Conservation (phyloP, 2,329 filamentous ascomycete genomes). For the Sporothrix schenckii region DNA sequence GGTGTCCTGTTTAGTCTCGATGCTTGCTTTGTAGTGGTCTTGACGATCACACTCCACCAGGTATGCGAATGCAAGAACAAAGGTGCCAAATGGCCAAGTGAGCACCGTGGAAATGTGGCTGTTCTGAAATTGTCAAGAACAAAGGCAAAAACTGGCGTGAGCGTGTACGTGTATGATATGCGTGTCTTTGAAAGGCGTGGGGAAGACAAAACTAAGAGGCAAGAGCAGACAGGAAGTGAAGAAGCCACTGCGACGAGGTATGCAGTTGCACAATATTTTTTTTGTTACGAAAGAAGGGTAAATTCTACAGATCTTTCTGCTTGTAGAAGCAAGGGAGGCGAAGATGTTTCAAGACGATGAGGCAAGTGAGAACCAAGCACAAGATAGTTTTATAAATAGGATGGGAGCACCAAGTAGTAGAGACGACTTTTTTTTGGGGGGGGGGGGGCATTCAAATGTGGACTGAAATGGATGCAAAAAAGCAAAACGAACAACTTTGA, state of each 20-base stretch:
- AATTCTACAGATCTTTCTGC: not conserved
- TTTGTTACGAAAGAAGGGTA: not conserved
- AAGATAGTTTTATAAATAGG: constrained; percentile 1
- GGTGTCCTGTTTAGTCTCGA: not conserved
- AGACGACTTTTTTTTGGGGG: not conserved
- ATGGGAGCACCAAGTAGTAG: not conserved
- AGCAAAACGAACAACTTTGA: not conserved
- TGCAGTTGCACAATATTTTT: not conserved
- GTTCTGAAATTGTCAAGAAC: not conserved
- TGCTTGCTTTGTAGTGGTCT: not conserved
- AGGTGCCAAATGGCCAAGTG: not conserved
- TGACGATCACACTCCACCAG: not conserved
- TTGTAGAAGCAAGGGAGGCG: constrained; percentile 13
- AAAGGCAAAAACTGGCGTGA: constrained; percentile 5
- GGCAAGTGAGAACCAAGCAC: constrained; percentile 14
- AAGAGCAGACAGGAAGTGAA: not conserved
- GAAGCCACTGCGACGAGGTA: constrained; percentile 4
- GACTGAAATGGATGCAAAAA: not conserved
- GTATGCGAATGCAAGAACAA: not conserved
- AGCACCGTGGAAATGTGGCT: not conserved
- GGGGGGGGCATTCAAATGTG: not conserved
- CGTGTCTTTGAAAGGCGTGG: constrained; percentile 5
- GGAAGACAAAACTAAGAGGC: not conserved
- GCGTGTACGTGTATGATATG: not conserved
- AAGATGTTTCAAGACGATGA: not conserved